Conservation (phyloP, 164 flowering plant genomes). For the Tinospora cordifolia region DNA sequence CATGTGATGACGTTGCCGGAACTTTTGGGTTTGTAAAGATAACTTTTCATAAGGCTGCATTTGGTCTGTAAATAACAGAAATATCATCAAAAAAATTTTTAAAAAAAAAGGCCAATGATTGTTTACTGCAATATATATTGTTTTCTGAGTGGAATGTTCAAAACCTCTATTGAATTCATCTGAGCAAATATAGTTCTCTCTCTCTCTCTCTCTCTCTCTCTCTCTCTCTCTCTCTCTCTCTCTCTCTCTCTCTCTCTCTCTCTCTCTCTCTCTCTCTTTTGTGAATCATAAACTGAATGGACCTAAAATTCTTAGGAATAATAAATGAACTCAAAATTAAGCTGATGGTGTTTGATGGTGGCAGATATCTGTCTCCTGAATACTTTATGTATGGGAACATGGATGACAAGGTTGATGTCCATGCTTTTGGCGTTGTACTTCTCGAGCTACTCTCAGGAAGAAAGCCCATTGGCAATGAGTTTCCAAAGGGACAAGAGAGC, state of each 20-base stretch:
- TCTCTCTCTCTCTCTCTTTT: no score
- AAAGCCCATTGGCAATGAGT: conserved; percentile 70
- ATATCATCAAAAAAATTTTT: no score
- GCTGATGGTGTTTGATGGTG: conserved; percentile 10
- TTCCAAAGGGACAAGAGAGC: conserved; percentile 85
- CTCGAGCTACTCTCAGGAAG: conserved; percentile 94
- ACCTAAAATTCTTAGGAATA: neutral
- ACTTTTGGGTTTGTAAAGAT: conserved; percentile 77
- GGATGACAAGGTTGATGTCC: conserved; percentile 83
- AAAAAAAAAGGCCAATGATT: no score
- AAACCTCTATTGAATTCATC: no score
- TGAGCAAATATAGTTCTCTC: no score
- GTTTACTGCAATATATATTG: no score
- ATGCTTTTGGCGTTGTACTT: conserved; percentile 89
- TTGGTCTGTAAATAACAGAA: no score
- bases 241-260: no score
- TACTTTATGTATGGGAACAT: conserved; percentile 93
- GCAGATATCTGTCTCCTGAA: conserved; percentile 97
- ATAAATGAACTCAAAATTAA: neutral
- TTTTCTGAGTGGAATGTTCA: no score
- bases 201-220: no score
- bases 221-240: no score
- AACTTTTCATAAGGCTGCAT: no score
- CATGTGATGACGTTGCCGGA: conserved; percentile 84
- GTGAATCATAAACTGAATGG: neutral